Conservation (phyloP, 148 eudicot genomes). For the Heliosperma pusillum region DNA sequence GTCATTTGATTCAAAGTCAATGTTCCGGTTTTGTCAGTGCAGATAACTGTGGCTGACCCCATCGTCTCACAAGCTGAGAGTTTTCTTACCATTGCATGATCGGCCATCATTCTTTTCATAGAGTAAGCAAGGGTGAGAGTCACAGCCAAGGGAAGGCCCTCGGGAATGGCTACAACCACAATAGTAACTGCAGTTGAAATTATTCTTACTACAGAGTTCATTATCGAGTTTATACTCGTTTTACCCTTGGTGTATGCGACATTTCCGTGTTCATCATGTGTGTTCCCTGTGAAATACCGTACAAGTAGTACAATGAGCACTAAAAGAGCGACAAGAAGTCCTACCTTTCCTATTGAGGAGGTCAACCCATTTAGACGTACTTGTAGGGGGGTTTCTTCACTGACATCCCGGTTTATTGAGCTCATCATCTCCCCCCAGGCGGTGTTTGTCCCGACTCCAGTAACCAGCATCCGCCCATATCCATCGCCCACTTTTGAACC, state of each 20-base stretch:
- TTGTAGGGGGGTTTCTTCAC: conserved; percentile 72
- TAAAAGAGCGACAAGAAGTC: conserved; percentile 62
- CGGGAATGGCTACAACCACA: conserved; percentile 88
- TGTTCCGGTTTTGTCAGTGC: conserved; percentile 85
- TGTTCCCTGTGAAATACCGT: conserved; percentile 82
- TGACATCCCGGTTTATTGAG: conserved; percentile 51
- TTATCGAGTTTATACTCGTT: conserved; percentile 34
- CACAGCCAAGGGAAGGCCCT: conserved; percentile 83
- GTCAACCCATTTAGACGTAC: conserved; percentile 63
- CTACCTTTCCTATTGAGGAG: conserved; percentile 70
- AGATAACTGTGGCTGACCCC: conserved; percentile 88
- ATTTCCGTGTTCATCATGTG: conserved; percentile 38
- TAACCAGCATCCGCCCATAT: conserved; percentile 61
- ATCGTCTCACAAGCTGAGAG: conserved; percentile 89
- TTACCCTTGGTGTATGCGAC: conserved; percentile 34
- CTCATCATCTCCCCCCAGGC: conserved; percentile 93
- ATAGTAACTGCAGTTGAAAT: conserved; percentile 71
- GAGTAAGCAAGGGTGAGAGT: conserved; percentile 88
- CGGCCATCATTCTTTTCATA: conserved; percentile 88
- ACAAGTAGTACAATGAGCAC: conserved; percentile 63
- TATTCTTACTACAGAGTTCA: conserved; percentile 54
- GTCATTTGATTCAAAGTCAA: conserved; percentile 78
- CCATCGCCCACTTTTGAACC: conserved; percentile 88
- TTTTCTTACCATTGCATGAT: conserved; percentile 90
- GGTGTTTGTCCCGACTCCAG: conserved; percentile 73